Base-by-base conservation (phyloP, 495 filamentous ascomycete species). In the Xylaria acuta region DNA sequence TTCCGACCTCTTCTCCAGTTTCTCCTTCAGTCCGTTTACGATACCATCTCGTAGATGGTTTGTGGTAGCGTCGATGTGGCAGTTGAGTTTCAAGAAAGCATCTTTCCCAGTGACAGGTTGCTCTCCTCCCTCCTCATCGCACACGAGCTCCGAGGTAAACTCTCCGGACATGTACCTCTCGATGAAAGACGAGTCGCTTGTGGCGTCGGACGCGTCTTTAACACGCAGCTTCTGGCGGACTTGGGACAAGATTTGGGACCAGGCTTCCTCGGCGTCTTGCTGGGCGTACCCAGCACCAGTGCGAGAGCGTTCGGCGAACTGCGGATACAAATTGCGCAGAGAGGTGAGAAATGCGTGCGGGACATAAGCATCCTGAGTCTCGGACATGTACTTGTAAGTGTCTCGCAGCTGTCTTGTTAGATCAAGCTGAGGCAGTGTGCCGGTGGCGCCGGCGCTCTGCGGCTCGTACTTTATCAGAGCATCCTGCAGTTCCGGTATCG, bases 221-320 rank as follows among this genome's bases (percentile, higher is more conserved):
- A 92, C 82, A 78, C 91, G 92, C 67, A 98, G 82, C 79, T 93
- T 97, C 73, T 92, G 87, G 41, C 92, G 90, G 58, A 99, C 84
- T 78, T 95, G 92, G n/a, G 90, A 89, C 7, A 99, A 80, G 64
- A 99, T 97, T 78, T 98, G 95, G 27, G 97, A 97, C 93, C 95
- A 99, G 22, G 94, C 97, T 80, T 99, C 96, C 78, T 99, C 96
- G 1, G 96, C 96, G 84, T 99, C 96, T 82, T 99, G 96, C 78
- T 99, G 96, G 9, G 95, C 93, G 78, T 90, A 98, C 3, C 93
- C 94, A 58, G 90, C 86, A 0, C 94, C 94, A 41, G 90, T 91
- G 74, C 91, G 93, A 32, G 93, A 88, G 73, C 88, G 87, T 82
- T 99, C 93, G 27, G 93, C 94, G 75, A 99, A 99, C 79, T 98